Conservation (phyloP, 2,329 filamentous ascomycete genomes). For the Fusarium globosum region DNA sequence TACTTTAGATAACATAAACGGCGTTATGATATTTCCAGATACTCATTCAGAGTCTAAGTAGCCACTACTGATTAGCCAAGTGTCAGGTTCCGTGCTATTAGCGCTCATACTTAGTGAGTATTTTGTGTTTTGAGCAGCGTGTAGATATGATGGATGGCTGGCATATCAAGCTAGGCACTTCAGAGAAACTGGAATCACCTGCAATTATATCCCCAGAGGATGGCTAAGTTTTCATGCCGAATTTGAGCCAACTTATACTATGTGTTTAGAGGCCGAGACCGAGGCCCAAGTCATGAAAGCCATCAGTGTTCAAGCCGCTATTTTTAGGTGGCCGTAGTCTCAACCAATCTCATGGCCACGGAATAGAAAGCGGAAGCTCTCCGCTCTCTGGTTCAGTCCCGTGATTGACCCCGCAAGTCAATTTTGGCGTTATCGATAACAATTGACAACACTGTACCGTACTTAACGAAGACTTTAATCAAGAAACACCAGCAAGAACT, state of each 20-base stretch:
- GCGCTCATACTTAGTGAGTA: neutral
- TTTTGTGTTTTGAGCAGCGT: neutral
- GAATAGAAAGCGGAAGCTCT: neutral
- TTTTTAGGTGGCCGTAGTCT: neutral
- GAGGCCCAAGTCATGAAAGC: neutral
- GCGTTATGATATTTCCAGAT: fast-evolving
- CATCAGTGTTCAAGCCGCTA: neutral
- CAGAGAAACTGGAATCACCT: fast-evolving
- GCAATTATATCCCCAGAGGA: neutral
- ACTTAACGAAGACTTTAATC: neutral
- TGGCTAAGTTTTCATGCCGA: neutral
- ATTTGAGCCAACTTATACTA: neutral
- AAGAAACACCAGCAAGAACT: neutral
- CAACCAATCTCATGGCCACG: neutral
- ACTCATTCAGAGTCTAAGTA: neutral
- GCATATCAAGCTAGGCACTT: no score
- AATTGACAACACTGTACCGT: neutral
- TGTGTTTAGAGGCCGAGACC: neutral
- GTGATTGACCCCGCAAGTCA: neutral
- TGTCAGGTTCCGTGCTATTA: fast-evolving
- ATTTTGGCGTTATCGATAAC: neutral
- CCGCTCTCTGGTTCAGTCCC: neutral
- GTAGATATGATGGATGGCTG: fast-evolving
- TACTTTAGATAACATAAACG: no score
- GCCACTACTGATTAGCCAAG: neutral